A percentile compares a stretch with the other conserved stretches of the same genome.
phyloP scores from a whole-genome alignment of 2,329 filamentous ascomycete genomes.

The Xylaria sp. region DNA sequence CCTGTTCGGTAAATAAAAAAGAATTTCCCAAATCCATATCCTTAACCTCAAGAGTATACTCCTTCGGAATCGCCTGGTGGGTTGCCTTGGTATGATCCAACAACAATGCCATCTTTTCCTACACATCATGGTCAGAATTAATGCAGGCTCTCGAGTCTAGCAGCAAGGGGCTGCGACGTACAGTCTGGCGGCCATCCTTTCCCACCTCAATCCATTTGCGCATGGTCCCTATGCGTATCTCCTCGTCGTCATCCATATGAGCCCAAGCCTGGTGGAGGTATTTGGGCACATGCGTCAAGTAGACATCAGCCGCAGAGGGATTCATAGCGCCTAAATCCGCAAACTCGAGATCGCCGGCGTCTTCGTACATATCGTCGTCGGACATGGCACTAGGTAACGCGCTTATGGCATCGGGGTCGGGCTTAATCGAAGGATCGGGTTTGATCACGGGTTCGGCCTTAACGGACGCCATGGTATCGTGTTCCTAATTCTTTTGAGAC shows the following conservation, averaged over 20 bases:
- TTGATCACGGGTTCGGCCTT: conserved; percentile 40
- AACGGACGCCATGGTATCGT: conserved; percentile 36
- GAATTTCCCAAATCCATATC: conserved; percentile 75
- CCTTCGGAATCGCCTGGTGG: conserved; percentile 80
- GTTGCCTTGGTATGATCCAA: conserved; percentile 67
- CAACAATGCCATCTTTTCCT: conserved; percentile 66
- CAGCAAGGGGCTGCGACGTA: conserved; percentile 1
- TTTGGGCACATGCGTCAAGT: conserved; percentile 78
- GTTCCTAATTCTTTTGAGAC: neutral
- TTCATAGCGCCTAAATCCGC: conserved; percentile 51
- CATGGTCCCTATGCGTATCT: conserved; percentile 81
- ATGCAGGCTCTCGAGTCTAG: conserved; percentile 30
- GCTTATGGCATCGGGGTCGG: conserved; percentile 45
- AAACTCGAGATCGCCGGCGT: conserved; percentile 63
- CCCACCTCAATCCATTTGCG: conserved; percentile 61
- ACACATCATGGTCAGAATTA: conserved; percentile 14
- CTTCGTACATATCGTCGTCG: conserved; percentile 72
- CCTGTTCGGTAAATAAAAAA: conserved; percentile 91
- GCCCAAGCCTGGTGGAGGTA: conserved; percentile 83
- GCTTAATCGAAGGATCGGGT: conserved; percentile 40
- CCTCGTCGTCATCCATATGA: conserved; percentile 77
- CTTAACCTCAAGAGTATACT: conserved; percentile 80
- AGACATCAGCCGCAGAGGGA: conserved; percentile 56
- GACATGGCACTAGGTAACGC: conserved; percentile 51
- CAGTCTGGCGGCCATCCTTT: conserved; percentile 52